Evolutionary conservation across 257 asterid genomes (phyloP).

Genomic region (Oldenlandia corymbosa): DNA sequence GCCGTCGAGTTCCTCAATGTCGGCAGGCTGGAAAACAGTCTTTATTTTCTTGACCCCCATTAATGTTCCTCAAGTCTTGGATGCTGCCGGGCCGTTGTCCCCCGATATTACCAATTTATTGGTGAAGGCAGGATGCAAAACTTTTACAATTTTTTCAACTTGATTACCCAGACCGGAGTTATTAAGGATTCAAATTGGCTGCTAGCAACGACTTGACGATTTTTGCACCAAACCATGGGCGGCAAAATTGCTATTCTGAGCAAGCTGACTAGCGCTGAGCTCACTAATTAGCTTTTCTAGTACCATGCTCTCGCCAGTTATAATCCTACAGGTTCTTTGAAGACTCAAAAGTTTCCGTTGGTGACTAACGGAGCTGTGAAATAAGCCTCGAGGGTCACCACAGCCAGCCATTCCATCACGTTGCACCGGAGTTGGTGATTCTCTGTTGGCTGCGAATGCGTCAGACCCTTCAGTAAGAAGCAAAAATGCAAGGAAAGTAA

Average conservation of each 20-base stretch:
- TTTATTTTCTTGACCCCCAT: no score
- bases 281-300: slow-evolving; percentile 59
- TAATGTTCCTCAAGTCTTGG: slow-evolving; percentile 52
- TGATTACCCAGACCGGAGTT: slow-evolving; percentile 54
- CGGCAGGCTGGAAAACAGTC: no score
- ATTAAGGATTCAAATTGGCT: slow-evolving; percentile 47
- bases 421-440: slow-evolving; percentile 80
- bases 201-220: slow-evolving; percentile 57
- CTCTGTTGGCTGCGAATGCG: slow-evolving; percentile 81
- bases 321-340: slow-evolving; percentile 68
- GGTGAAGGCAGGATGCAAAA: slow-evolving; percentile 88
- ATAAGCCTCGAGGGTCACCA: slow-evolving; percentile 50
- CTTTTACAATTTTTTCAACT: slow-evolving; percentile 58
- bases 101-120: slow-evolving; percentile 64
- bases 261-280: slow-evolving; percentile 60
- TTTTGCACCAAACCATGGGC: slow-evolving; percentile 86
- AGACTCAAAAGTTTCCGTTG: slow-evolving; percentile 46
- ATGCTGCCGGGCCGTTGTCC: slow-evolving; percentile 60
- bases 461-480: slow-evolving; percentile 79
- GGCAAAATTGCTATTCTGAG: slow-evolving; percentile 51
- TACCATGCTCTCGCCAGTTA: slow-evolving; percentile 82
- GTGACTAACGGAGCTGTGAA: slow-evolving; percentile 85
- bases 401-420: slow-evolving; percentile 71
- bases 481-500: no score
- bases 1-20: no score